Conservation (phyloP, 257 asterid genomes). For the Verbena officinalis region DNA sequence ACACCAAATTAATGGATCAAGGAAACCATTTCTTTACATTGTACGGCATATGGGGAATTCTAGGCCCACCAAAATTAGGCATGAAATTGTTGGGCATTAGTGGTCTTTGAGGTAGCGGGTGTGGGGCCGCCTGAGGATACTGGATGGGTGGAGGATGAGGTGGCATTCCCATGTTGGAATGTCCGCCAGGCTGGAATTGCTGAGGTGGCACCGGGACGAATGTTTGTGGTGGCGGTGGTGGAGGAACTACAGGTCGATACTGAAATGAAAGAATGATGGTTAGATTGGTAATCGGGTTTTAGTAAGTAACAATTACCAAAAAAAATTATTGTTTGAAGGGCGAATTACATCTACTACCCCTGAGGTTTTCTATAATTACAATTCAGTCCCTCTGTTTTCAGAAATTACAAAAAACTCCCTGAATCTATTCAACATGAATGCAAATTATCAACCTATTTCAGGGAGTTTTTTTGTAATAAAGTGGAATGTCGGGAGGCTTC, state of each 20-base stretch:
- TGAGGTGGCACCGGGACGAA: constrained; percentile 61
- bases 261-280: constrained; percentile 32
- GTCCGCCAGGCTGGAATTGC: constrained; percentile 72
- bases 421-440: too few species aligned
- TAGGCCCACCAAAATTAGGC: constrained; percentile 65
- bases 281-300: background rate
- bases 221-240: constrained; percentile 65
- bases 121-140: constrained; percentile 65
- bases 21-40: constrained; percentile 38
- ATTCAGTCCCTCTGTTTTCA: too few species aligned
- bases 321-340: too few species aligned
- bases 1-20: constrained; percentile 7
- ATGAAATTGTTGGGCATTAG: constrained; percentile 58
- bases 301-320: too few species aligned
- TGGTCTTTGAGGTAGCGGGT: constrained; percentile 52
- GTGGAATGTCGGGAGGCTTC: too few species aligned
- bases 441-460: too few species aligned
- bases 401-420: too few species aligned
- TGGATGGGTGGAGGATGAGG: constrained; percentile 60
- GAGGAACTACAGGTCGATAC: constrained; percentile 69
- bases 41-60: constrained; percentile 60
- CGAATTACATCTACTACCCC: too few species aligned
- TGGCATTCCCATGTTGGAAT: constrained; percentile 59
- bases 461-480: too few species aligned
- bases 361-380: too few species aligned